Conservation (phyloP, 2,329 filamentous ascomycete species). For the Juglanconis juglandina region DNA sequence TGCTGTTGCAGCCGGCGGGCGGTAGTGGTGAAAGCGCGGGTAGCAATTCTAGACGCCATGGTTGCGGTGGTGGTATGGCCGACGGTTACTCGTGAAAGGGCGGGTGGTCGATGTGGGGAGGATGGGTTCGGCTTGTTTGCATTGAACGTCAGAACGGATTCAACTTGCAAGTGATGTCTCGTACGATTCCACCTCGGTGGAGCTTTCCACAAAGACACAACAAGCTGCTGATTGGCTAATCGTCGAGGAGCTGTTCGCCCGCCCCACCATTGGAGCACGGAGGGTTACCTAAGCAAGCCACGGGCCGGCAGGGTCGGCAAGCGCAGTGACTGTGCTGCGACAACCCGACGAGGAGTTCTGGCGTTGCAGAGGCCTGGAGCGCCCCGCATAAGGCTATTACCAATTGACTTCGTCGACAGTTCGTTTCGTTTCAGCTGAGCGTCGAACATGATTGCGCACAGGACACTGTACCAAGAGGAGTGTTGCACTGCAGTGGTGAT, state of each 20-base stretch:
- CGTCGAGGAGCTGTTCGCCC: no score
- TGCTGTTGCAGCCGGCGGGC: conserved; percentile 47
- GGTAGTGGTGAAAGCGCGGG: conserved; percentile 54
- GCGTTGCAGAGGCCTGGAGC: no score
- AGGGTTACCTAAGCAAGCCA: background rate
- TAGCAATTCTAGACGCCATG: conserved; percentile 57
- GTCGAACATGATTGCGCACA: no score
- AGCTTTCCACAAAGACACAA: background rate
- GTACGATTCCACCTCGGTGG: conserved; percentile 13
- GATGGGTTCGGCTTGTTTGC: conserved; percentile 15
- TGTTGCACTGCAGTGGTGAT: background rate
- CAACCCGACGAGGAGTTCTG: no score
- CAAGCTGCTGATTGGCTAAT: background rate
- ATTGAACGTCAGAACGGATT: conserved; percentile 4
- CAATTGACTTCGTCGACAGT: no score
- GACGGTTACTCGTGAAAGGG: background rate
- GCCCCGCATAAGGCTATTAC: no score
- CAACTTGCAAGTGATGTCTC: conserved; percentile 7
- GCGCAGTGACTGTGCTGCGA: no score
- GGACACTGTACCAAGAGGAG: background rate
- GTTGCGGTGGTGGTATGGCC: conserved; percentile 24
- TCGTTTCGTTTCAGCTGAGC: no score
- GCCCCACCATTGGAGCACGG: background rate
- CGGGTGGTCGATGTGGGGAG: conserved; percentile 18
- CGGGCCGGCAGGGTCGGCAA: no score